Conservation (phyloP, 331 rosid species). For the Acacia pycnantha region DNA sequence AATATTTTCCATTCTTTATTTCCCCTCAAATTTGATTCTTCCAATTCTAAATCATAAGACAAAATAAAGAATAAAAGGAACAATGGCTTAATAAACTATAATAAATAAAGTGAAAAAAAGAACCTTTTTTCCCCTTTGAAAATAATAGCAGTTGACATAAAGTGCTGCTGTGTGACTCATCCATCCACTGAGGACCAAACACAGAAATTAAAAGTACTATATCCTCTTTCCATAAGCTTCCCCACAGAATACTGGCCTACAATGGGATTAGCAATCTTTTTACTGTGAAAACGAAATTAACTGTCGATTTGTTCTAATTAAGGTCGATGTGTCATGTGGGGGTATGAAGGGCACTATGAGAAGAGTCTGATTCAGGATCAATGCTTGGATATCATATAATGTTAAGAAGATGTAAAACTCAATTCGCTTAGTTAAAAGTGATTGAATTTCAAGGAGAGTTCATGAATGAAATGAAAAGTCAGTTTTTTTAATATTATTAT, state of each 20-base stretch:
- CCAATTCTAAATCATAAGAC: neutral
- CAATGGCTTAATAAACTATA: neutral
- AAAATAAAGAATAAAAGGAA: neutral
- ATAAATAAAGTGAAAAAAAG: neutral
- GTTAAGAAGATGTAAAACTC: neutral
- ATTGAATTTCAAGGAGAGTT: neutral
- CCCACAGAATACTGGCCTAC: neutral
- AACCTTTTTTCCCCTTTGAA: neutral
- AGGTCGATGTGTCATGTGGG: neutral
- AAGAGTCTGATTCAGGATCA: neutral
- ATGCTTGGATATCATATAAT: neutral
- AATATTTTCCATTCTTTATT: neutral
- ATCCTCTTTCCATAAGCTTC: neutral
- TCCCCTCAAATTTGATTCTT: conserved; percentile 15
- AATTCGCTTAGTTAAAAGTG: neutral
- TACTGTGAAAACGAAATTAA: neutral
- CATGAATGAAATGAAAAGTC: neutral
- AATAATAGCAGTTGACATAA: conserved; percentile 2
- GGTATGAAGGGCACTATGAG: neutral
- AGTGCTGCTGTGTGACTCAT: conserved; percentile 16
- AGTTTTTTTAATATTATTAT: neutral
- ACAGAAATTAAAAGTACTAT: neutral
- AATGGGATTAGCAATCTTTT: neutral
- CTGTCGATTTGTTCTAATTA: neutral
- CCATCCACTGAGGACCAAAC: conserved; percentile 21